Base-by-base conservation (phyloP, 2,329 filamentous ascomycete species). In the Colletotrichum sp. region DNA sequence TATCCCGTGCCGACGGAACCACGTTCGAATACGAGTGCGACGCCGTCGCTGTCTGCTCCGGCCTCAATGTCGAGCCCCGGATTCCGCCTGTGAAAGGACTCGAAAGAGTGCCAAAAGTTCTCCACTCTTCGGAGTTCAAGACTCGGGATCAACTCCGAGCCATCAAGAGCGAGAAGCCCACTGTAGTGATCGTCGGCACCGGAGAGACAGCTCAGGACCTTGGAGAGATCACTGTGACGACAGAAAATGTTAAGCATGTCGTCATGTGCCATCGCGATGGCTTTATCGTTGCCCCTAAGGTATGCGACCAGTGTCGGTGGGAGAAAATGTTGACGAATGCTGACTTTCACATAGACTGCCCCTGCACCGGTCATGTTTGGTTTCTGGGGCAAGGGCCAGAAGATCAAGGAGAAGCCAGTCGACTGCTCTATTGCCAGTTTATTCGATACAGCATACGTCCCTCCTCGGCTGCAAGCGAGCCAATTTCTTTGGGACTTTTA, bases 361-460 rank as follows among this genome's bases (percentile, higher is more conserved):
- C 74, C 74, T 22, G 59, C 74, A 7, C 70, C 70, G 8, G 30
- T 52, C 15, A 76, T 76, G 74, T 76, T 76, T n/a, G 74, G 70
- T 4, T 69, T 76, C 19, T 76, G 74, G 74, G 71, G 71, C 12
- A 74, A 27, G 13, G 65, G 61, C 5, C 11, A 25, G 11, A 34
- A 63, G 7, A 44, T 64, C 25, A 76, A 65, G 15, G 74, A 76
- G 34, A 88, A 89, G 39, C 88, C 88, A 0, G 84, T 88, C 11
- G 88, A 90, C 76, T 84, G 86, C 8, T 85, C 86, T 1, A 82
- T 86, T 3, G 88, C 87, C 6, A 89, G 87, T 69, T 79, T 90
- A 11, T 90, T 90, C 77, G 88, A 90, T 73, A 89, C 88, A 0
- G 87, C 87, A 9, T 90, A 90, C 67, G 86, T 87, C 3, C 88